Conservation (phyloP, 2,329 filamentous ascomycete genomes). For the Beauveria pseudobassiana region DNA sequence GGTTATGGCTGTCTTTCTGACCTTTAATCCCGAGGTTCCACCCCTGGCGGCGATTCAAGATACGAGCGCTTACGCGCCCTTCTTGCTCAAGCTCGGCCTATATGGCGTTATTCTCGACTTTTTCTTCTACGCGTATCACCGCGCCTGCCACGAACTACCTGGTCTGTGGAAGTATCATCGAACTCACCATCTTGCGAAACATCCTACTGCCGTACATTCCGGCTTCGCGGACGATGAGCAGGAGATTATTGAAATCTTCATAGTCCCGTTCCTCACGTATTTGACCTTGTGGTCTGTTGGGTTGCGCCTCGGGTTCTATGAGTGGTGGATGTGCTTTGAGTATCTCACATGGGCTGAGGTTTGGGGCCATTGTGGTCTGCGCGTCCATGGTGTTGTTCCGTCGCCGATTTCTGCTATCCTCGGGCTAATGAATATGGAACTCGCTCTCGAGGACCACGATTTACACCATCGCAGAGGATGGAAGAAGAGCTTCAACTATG, state of each 20-base stretch:
- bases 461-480: conserved; percentile 32
- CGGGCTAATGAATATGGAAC: conserved; percentile 23
- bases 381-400: conserved; percentile 27
- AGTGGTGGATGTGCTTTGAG: conserved; percentile 38
- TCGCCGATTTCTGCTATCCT: conserved; percentile 27
- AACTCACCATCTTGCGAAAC: conserved; percentile 37
- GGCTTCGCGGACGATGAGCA: conserved; percentile 35
- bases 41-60: conserved; percentile 1
- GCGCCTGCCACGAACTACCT: conserved; percentile 32
- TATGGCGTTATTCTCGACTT: conserved; percentile 32
- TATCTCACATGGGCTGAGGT: conserved; percentile 35
- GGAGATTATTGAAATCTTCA: conserved; percentile 33
- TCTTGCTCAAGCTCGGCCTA: conserved; percentile 23
- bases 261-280: conserved; percentile 32
- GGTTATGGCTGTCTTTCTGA: conserved; percentile 18
- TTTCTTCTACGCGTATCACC: conserved; percentile 35
- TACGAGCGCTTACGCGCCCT: conserved; percentile 18
- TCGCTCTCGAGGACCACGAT: conserved; percentile 35
- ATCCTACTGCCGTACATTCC: conserved; percentile 31
- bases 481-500: conserved; percentile 12
- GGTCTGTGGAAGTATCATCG: conserved; percentile 31
- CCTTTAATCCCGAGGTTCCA: conserved; percentile 15
- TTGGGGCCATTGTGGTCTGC: conserved; percentile 30
- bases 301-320: conserved; percentile 36
- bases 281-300: conserved; percentile 26